Evolutionary conservation across 2,329 filamentous ascomycete genomes (phyloP).

Genomic region (Rasamsonia emersonii): DNA sequence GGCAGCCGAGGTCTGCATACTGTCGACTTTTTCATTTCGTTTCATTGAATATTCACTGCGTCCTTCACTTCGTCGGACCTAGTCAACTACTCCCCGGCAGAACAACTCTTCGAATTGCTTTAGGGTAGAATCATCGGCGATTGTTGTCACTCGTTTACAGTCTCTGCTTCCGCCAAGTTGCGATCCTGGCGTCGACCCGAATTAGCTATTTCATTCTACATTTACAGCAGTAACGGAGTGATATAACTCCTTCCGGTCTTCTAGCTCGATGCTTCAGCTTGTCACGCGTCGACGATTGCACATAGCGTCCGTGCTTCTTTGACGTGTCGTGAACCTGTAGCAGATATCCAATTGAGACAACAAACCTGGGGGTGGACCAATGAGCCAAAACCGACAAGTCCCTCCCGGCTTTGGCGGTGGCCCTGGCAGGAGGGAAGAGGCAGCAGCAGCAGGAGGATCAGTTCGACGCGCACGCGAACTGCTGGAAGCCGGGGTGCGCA

Average conservation of each 20-base stretch:
- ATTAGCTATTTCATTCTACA: constrained; percentile 1
- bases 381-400: constrained; percentile 7
- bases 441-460: constrained; percentile 1
- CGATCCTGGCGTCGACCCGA: background rate
- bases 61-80: background rate
- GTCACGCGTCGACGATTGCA: too few relatives aligned
- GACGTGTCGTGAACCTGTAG: background rate
- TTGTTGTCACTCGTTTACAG: constrained; percentile 7
- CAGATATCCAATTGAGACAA: too few relatives aligned
- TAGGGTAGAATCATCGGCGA: background rate
- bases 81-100: too few relatives aligned
- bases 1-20: background rate
- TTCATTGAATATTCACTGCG: background rate
- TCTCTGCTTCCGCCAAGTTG: constrained; percentile 2
- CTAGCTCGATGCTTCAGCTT: too few relatives aligned
- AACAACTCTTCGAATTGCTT: background rate
- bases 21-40: background rate
- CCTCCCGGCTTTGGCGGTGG: constrained; percentile 2
- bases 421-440: constrained; percentile 1
- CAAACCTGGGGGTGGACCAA: constrained; percentile 1
- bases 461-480: constrained; percentile 7
- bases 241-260: too few relatives aligned
- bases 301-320: too few relatives aligned
- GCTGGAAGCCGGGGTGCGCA: constrained; percentile 6
- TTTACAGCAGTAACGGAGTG: too few relatives aligned